A percentile compares a stretch with the other conserved stretches of the same genome.
Evolutionary conservation across 495 filamentous ascomycete genomes (phyloP).

Genomic region (Penicillium herquei): DNA sequence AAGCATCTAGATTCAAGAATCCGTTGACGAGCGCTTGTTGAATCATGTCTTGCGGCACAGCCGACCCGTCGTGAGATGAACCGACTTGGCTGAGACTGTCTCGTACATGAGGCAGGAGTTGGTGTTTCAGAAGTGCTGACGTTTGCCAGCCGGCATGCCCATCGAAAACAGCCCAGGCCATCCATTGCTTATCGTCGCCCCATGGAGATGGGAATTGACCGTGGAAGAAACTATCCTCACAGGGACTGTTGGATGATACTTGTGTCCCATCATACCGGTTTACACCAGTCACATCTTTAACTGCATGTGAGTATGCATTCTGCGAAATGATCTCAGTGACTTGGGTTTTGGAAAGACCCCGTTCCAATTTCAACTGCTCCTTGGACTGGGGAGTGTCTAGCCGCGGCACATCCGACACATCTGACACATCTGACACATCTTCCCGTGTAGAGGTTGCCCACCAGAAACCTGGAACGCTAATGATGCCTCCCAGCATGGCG

Average conservation of each 20-base stretch:
- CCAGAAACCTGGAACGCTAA: slow-evolving; percentile 21
- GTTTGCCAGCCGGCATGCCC: slow-evolving; percentile 50
- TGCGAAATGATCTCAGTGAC: slow-evolving; percentile 28
- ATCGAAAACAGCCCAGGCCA: slow-evolving; percentile 50
- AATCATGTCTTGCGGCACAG: slow-evolving; percentile 25
- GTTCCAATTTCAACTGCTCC: slow-evolving; percentile 10
- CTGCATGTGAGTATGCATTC: slow-evolving; percentile 29
- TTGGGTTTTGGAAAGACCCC: slow-evolving; percentile 20
- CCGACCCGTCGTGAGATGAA: slow-evolving; percentile 7
- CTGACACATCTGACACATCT: slow-evolving; percentile 9
- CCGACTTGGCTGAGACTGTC: slow-evolving; percentile 26
- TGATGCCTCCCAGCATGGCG: slow-evolving; percentile 10
- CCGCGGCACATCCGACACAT: slow-evolving; percentile 16
- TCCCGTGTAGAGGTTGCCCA: slow-evolving; percentile 20
- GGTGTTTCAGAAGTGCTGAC: slow-evolving; percentile 36
- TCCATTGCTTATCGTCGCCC: slow-evolving; percentile 38
- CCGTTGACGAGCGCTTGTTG: slow-evolving; percentile 43
- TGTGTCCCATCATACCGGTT: slow-evolving; percentile 46
- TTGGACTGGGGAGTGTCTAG: slow-evolving; percentile 15
- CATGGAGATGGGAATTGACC: slow-evolving; percentile 41
- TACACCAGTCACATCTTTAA: slow-evolving; percentile 29
- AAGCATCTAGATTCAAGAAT: slow-evolving; percentile 51
- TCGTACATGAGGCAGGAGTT: slow-evolving; percentile 42
- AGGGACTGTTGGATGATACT: slow-evolving; percentile 43
- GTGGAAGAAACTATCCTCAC: slow-evolving; percentile 50